These are phyloP conservation scores for Phoma sp. DNA, from an alignment of 2,329 filamentous ascomycete species.

Conservation along the genomic window DNA sequence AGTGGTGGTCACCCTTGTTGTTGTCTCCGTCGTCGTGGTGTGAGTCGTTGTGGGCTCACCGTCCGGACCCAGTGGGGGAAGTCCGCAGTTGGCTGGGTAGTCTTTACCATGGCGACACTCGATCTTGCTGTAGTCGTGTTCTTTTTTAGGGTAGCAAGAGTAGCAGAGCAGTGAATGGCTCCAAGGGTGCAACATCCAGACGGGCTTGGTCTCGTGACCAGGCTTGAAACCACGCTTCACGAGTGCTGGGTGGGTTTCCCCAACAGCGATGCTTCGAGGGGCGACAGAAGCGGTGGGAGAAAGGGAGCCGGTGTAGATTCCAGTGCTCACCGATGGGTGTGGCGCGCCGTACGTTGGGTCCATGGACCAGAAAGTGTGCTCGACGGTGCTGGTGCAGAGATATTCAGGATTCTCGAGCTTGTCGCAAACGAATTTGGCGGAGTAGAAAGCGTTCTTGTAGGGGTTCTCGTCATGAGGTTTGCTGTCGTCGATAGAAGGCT, in stretches of 20 bases:
- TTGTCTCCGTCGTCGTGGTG: not conserved
- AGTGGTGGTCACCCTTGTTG: not conserved
- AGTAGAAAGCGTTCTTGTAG: slow-evolving; percentile 1
- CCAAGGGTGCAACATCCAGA: slow-evolving; percentile 42
- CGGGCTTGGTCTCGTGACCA: slow-evolving; percentile 9
- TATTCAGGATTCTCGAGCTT: not conserved
- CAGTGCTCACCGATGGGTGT: slow-evolving; percentile 1
- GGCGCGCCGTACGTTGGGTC: slow-evolving; percentile 10
- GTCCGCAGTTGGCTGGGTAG: slow-evolving; percentile 16
- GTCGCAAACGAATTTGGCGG: slow-evolving; percentile 27
- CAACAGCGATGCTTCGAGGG: not conserved
- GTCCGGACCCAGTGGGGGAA: not conserved
- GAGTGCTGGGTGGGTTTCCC: no score
- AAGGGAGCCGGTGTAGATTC: not conserved
- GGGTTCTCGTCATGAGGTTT: not conserved
- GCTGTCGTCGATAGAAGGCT: no score
- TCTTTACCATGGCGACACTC: slow-evolving; percentile 25
- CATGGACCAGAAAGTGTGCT: slow-evolving; percentile 24
- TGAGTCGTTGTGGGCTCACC: slow-evolving; percentile 3
- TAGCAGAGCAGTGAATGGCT: slow-evolving; percentile 27
- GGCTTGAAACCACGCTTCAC: slow-evolving; percentile 10
- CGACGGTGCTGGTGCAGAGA: slow-evolving; percentile 5
- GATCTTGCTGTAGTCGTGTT: slow-evolving; percentile 18
- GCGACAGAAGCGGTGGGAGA: not conserved
- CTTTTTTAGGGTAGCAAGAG: slow-evolving; percentile 31